phyloP scores from a whole-genome alignment of 768 basidiomycete species.

The Lactarius hengduanensis region DNA sequence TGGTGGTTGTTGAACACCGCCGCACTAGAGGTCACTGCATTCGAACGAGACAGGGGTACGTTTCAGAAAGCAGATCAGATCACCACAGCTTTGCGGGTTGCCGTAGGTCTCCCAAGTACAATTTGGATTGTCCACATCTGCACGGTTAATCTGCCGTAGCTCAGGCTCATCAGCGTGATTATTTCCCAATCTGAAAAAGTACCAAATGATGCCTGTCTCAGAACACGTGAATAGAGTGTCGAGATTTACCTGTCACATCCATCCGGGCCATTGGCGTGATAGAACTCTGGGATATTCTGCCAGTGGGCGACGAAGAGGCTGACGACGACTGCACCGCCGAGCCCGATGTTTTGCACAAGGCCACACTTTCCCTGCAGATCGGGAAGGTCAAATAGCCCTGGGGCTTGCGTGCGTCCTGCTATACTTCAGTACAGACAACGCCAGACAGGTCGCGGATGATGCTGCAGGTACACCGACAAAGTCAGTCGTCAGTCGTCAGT shows the following conservation, averaged over 20 bases:
- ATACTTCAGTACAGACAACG: not conserved
- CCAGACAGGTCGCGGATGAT: slow-evolving; percentile 28
- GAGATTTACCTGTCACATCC: slow-evolving; percentile 55
- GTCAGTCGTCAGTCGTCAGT: no score
- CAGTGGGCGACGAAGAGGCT: slow-evolving; percentile 69
- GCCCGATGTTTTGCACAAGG: slow-evolving; percentile 79
- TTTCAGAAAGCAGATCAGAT: not conserved
- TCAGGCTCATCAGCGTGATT: slow-evolving; percentile 76
- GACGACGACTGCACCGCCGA: slow-evolving; percentile 79
- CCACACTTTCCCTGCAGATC: slow-evolving; percentile 77
- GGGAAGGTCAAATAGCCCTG: slow-evolving; percentile 57
- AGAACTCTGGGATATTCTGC: slow-evolving; percentile 59
- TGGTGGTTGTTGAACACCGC: no score
- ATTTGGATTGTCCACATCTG: slow-evolving; percentile 68
- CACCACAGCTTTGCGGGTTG: slow-evolving; percentile 41
- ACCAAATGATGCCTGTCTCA: no score
- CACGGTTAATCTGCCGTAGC: slow-evolving; percentile 55
- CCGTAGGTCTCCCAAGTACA: slow-evolving; percentile 48
- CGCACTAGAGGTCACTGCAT: no score
- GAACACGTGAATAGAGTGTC: no score
- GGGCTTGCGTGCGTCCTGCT: slow-evolving; percentile 81
- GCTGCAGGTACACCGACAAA: slow-evolving; percentile 64
- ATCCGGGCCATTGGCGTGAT: slow-evolving; percentile 57
- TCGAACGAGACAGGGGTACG: not conserved
- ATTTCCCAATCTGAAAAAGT: slow-evolving; percentile 47